These are phyloP conservation scores for Cutaneotrichosporon cyanovorans DNA, from an alignment of 1,284 basidiomycete genomes.

Conservation along the genomic window DNA sequence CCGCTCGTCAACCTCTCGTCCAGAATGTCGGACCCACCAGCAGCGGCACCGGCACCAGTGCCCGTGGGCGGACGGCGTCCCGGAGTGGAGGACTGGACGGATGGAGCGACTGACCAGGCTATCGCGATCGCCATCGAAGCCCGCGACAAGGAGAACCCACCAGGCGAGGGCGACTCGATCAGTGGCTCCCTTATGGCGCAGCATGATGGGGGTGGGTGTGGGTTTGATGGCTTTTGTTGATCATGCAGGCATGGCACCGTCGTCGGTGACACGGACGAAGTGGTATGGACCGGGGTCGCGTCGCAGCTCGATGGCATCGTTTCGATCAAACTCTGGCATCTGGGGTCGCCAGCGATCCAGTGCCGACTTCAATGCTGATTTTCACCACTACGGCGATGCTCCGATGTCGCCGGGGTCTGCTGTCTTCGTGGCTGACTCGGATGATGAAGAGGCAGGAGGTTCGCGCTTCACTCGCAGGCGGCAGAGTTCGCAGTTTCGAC, in stretches of 20 bases:
- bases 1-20: constrained; percentile 1
- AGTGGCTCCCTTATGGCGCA: constrained; percentile 14
- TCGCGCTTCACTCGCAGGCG: constrained; percentile 7
- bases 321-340: constrained; percentile 21
- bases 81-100: constrained; percentile 15
- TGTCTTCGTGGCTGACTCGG: constrained; percentile 37
- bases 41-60: neutral
- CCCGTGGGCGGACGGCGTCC: neutral
- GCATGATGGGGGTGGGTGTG: constrained; percentile 14
- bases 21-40: constrained; percentile 6
- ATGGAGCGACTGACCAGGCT: constrained; percentile 20
- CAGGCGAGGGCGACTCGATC: constrained; percentile 17
- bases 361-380: constrained; percentile 8
- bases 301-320: constrained; percentile 22
- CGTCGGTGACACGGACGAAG: constrained; percentile 32
- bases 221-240: constrained; percentile 1
- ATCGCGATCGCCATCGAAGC: constrained; percentile 18
- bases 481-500: constrained; percentile 3
- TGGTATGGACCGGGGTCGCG: constrained; percentile 29
- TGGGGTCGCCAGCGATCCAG: constrained; percentile 17
- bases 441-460: constrained; percentile 31
- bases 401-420: constrained; percentile 30
- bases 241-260: constrained; percentile 29
- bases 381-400: constrained; percentile 9
- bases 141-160: constrained; percentile 19